Base-by-base conservation (phyloP, 129 eudicot species). In the Escallonia rubra region DNA sequence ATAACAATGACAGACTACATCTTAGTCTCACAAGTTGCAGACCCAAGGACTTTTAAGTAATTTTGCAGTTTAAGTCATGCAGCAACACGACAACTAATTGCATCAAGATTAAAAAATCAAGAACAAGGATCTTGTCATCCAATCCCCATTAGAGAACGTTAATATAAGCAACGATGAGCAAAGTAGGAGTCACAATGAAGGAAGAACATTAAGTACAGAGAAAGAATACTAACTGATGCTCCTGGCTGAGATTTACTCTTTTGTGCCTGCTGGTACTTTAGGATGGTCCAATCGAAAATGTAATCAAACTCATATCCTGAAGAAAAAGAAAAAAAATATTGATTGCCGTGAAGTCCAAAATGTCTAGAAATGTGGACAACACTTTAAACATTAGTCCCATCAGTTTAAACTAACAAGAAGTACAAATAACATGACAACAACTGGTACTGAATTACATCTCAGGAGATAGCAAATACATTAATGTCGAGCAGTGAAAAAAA, bases 251-350 rank as follows among this genome's bases (percentile, higher is more conserved):
- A 64, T 79, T 77, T 82, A 71, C 41, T 81, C 82, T 74, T 84
- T 79, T 86, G 96, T 63, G 95, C 82, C 64, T 93, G 99, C 72
- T 93, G 99, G 72, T 89, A 89, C 76, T 93, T 93, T 44, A 89
- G 83, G 57, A 89, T 84, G 64, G 99, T 93, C 99, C 99, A 93
- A 71, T 93, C 99, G 74, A 89, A 93, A 56, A 89, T 81, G 78
- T 84, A 93, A 86, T 93, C 99, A 68, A 93, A 86, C 64, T 83
- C 88, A 86, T 71, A 82, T 64, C 96, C 98, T 92, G 91, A 76
- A 58, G 54, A 64, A 62, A 10, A 76, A 71, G 10, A 13, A 57
- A 76, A 76, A 50, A 2, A 2, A 38, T 3, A 47, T 56, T 3
- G 12, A 42, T 61, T 55, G 39, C 41, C 44, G 8, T 23, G 53